Conservation (phyloP, 2,329 filamentous ascomycete species). For the Claviceps fusiformis region DNA sequence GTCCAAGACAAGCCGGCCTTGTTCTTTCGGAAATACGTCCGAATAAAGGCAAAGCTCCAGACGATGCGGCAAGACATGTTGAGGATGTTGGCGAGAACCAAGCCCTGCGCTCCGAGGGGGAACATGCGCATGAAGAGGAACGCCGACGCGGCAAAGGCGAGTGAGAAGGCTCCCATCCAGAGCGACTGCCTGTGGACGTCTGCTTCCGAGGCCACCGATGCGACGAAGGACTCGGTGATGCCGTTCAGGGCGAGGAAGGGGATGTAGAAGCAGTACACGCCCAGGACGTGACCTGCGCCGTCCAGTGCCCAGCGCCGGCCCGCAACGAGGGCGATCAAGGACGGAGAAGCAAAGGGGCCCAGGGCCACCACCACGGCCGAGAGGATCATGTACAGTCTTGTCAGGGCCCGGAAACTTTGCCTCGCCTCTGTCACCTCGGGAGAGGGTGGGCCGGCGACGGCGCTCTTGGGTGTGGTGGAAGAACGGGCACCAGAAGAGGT, state of each 20-base stretch:
- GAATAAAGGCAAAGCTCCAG: slow-evolving; percentile 69
- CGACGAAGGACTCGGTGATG: slow-evolving; percentile 82
- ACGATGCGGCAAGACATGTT: slow-evolving; percentile 79
- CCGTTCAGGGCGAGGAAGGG: slow-evolving; percentile 87
- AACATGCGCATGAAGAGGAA: slow-evolving; percentile 61
- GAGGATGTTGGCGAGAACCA: slow-evolving; percentile 76
- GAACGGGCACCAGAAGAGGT: background rate
- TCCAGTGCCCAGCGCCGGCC: slow-evolving; percentile 63
- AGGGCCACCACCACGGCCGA: slow-evolving; percentile 54
- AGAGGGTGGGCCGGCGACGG: slow-evolving; percentile 4
- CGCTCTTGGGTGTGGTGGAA: slow-evolving; percentile 5
- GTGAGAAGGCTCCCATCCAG: slow-evolving; percentile 76
- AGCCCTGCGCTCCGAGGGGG: slow-evolving; percentile 58
- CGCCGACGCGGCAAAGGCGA: slow-evolving; percentile 59
- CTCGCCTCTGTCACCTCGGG: slow-evolving; percentile 26
- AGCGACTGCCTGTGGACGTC: slow-evolving; percentile 66
- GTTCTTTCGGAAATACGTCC: slow-evolving; percentile 41
- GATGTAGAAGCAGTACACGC: slow-evolving; percentile 81
- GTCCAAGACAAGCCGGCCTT: slow-evolving; percentile 19
- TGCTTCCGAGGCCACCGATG: slow-evolving; percentile 63
- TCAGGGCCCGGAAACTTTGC: slow-evolving; percentile 45
- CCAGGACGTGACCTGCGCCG: slow-evolving; percentile 60
- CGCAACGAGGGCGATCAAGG: slow-evolving; percentile 61
- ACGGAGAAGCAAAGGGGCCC: slow-evolving; percentile 62
- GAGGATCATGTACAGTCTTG: slow-evolving; percentile 63